These are phyloP conservation scores for Fusarium sp. DNA, from an alignment of 2,329 filamentous ascomycete genomes.

Conservation along the genomic window DNA sequence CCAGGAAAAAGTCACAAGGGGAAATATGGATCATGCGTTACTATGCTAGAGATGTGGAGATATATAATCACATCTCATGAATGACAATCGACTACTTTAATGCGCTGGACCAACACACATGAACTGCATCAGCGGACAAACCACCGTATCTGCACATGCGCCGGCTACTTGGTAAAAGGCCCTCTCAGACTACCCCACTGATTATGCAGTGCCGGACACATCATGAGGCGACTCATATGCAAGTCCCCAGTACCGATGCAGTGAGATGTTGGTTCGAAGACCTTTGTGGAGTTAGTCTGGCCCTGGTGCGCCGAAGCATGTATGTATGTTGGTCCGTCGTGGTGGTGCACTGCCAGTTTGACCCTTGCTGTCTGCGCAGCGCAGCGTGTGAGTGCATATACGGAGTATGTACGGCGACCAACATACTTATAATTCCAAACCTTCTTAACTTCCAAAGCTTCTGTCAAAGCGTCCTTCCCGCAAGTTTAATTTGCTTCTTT, in stretches of 20 bases:
- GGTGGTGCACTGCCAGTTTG: not conserved
- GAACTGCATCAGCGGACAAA: slow-evolving; percentile 10
- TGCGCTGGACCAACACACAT: too few species aligned
- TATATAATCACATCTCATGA: slow-evolving; percentile 13
- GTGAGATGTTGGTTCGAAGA: not conserved
- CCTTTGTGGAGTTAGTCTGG: too few species aligned
- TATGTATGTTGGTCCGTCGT: not conserved
- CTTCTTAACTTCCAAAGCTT: not conserved
- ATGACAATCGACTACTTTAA: not conserved
- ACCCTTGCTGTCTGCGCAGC: not conserved
- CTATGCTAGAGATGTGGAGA: not conserved
- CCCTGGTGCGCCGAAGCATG: not conserved
- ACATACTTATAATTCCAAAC: not conserved
- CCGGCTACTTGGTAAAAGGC: not conserved
- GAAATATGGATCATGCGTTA: slow-evolving; percentile 2
- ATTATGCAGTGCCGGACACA: not conserved
- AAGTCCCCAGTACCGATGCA: not conserved
- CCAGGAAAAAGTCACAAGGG: slow-evolving; percentile 2
- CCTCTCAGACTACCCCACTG: slow-evolving; percentile 10
- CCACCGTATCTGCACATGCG: not conserved
- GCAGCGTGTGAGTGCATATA: not conserved
- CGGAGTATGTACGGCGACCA: not conserved
- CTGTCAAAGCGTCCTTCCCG: too few species aligned
- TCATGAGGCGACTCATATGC: slow-evolving; percentile 13
- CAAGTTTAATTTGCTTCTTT: too few species aligned